Conservation (phyloP, 352 stramenopile species). For the Stramenopiles sp. region DNA sequence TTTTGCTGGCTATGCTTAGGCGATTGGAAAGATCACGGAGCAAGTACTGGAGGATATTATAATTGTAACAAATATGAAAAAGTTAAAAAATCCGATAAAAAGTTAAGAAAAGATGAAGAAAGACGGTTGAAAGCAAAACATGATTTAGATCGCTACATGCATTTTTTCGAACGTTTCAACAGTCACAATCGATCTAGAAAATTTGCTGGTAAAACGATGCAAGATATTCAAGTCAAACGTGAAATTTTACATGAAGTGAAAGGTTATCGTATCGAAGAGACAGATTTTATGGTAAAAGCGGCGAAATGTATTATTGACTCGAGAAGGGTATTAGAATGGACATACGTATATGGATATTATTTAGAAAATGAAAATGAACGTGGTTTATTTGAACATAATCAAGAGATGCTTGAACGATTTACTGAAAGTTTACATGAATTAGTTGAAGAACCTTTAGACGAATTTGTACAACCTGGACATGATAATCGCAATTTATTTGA, state of each 20-base stretch:
- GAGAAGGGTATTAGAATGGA: conserved; percentile 14
- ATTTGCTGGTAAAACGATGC: too few relatives aligned
- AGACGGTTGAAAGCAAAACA: conserved; percentile 75
- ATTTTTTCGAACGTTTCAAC: conserved; percentile 93
- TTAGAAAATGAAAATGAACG: too few relatives aligned
- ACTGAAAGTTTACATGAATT: too few relatives aligned
- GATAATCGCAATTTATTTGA: too few relatives aligned
- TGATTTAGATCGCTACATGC: conserved; percentile 93
- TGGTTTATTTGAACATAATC: too few relatives aligned
- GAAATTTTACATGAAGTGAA: conserved; percentile 80
- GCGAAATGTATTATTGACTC: conserved; percentile 13
- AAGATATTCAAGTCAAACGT: too few relatives aligned
- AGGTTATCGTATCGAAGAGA: conserved; percentile 78
- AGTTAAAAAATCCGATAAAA: too few relatives aligned
- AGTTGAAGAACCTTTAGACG: too few relatives aligned
- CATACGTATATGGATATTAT: conserved; percentile 15
- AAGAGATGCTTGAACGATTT: too few relatives aligned
- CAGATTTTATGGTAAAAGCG: conserved; percentile 34
- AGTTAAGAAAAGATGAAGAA: too few relatives aligned
- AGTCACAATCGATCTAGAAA: conserved; percentile 84
- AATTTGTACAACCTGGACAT: too few relatives aligned
- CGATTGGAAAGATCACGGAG: conserved; percentile 15
- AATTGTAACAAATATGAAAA: conserved; percentile 17
- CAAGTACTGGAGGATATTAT: conserved; percentile 16
- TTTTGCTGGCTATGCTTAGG: conserved; percentile 45